Percentiles rank a stretch among this genome's conserved stretches.
Conservation (phyloP, 192 early-diverging fungal genomes). For the Coemansia sp. region DNA sequence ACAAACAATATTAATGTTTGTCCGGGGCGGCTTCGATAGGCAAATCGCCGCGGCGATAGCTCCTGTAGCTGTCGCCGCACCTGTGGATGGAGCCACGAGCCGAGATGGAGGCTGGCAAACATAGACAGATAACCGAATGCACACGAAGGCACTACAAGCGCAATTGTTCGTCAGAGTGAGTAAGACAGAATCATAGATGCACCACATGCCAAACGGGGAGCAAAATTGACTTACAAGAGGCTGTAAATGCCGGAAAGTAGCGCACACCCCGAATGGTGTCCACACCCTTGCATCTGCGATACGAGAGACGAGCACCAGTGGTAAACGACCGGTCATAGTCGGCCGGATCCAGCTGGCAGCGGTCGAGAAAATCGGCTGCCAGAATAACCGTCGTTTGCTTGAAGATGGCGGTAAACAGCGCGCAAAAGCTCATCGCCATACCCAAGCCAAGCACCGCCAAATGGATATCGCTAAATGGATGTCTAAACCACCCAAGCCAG, state of each 20-base stretch:
- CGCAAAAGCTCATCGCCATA: slow-evolving; percentile 32
- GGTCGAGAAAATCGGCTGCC: slow-evolving; percentile 25
- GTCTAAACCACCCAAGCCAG: slow-evolving; percentile 28
- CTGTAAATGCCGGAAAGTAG: slow-evolving; percentile 11
- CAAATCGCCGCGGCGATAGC: not conserved
- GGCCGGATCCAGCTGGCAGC: slow-evolving; percentile 12
- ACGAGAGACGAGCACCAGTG: slow-evolving; percentile 14
- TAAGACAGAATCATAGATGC: not conserved
- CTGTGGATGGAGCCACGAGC: slow-evolving; percentile 29
- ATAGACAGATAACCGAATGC: slow-evolving; percentile 32
- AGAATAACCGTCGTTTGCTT: slow-evolving; percentile 13
- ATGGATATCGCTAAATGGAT: slow-evolving; percentile 24
- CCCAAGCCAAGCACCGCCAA: slow-evolving; percentile 23
- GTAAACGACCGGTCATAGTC: slow-evolving; percentile 12
- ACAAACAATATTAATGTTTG: slow-evolving; percentile 38
- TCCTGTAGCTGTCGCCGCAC: slow-evolving; percentile 18
- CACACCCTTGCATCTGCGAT: slow-evolving; percentile 15
- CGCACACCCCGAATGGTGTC: slow-evolving; percentile 5
- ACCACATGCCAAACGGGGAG: not conserved
- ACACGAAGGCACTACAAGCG: slow-evolving; percentile 19
- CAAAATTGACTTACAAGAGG: slow-evolving; percentile 16
- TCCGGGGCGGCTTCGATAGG: slow-evolving; percentile 18
- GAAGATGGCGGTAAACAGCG: slow-evolving; percentile 24
- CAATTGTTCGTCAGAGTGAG: not conserved
- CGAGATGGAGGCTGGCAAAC: slow-evolving; percentile 41